Base-by-base conservation (phyloP, 2,329 filamentous ascomycete genomes). In the Penicillium concentricum region DNA sequence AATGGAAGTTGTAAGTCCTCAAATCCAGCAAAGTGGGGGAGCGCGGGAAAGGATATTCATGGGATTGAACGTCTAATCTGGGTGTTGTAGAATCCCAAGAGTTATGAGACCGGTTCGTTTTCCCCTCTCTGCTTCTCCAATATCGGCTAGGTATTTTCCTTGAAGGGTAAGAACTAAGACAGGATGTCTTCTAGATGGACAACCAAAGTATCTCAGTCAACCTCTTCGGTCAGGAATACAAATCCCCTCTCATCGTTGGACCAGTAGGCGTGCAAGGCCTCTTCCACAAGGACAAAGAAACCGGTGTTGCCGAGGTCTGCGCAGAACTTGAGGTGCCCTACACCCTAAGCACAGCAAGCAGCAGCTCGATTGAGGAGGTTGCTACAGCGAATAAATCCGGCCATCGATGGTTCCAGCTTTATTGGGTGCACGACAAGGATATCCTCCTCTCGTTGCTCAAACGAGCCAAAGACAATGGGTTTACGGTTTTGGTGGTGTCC, bases 381-480 rank as follows among this genome's bases (percentile, higher is more conserved):
- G 86, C 84, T 0, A 67, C 76, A 9, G 84, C 84, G 0, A 84
- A 81, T 49, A 81, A 81, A 0, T 73, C 81, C 5, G 83, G 84
- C 0, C 77, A 81, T 34, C 76, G 86, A 10, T 92, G 87, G 87
- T 92, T 82, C 69, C 89, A 92, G 68, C 80, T 91, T 0, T 91
- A 91, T 74, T 91, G 87, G 86, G 88, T 88, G 0, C 74, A 79
- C n/a, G 82, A 84, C 52, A 81, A 90, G 51, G 82, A 86, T 4
- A 77, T 91, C 52, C 90, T 88, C 0, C 75, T 81, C 0, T 88
- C 84, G 1, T 74, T 91, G n/a, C 77, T 91, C 5, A 67, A 72
- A 1, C 80, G 87, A 0, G 88, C 87, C 0, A 84, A 84, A 67
- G 77, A 73, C 0, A 80, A 77, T 32, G 88, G 87, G 1, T 91